A percentile compares a stretch with the other conserved stretches of the same genome.
Evolutionary conservation across 176 grass and related monocot species (phyloP).

Genomic region (Aegilops longissima): DNA sequence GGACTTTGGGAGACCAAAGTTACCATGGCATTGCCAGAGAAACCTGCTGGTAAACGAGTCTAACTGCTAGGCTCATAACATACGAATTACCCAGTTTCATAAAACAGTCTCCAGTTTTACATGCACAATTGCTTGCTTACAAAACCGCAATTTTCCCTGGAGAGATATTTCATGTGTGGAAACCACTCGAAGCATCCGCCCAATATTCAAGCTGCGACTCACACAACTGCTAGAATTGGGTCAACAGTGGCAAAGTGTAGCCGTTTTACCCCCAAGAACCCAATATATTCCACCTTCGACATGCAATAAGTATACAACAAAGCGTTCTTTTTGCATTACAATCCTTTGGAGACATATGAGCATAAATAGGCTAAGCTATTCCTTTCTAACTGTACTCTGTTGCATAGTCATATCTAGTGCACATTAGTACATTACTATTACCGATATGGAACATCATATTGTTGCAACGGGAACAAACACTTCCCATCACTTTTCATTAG

Average conservation of each 20-base stretch:
- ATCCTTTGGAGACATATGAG: background rate
- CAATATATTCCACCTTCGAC: background rate
- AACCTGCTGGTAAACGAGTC: background rate
- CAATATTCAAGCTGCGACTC: background rate
- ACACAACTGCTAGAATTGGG: too few relatives aligned
- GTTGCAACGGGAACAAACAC: constrained; percentile 9
- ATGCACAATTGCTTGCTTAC: background rate
- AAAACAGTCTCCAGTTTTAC: background rate
- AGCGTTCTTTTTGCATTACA: background rate
- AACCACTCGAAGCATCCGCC: background rate
- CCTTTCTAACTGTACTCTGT: background rate
- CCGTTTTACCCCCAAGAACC: background rate
- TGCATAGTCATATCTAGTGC: constrained; percentile 2
- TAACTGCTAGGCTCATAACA: background rate
- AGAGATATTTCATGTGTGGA: background rate
- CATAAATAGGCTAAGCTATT: background rate
- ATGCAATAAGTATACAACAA: constrained; percentile 4
- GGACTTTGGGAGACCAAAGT: background rate
- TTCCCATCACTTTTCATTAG: background rate
- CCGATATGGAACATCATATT: background rate
- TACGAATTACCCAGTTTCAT: background rate
- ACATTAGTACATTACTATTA: background rate
- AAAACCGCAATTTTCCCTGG: background rate
- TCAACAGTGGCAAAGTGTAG: background rate
- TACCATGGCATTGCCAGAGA: background rate